Conservation (phyloP, 169 alveolate species). For the Cryptosporidium muris region DNA sequence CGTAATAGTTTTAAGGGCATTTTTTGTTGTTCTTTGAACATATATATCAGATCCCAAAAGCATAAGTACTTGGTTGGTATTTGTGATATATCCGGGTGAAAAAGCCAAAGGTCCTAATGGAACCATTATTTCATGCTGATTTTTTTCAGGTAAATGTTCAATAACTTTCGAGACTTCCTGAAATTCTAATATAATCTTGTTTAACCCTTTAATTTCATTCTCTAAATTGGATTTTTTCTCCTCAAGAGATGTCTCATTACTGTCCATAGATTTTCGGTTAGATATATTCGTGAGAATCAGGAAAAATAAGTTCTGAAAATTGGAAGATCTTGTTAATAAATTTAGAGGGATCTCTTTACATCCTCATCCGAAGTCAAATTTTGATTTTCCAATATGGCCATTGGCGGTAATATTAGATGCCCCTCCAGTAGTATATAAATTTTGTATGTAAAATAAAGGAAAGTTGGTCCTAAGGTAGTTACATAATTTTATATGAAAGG, state of each 20-base stretch:
- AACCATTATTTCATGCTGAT: constrained; percentile 64
- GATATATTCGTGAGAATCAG: no score
- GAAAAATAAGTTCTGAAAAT: no score
- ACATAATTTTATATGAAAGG: no score
- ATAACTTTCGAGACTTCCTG: constrained; percentile 19
- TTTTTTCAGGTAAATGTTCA: constrained; percentile 20
- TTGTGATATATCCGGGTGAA: constrained; percentile 33
- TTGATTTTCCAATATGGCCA: no score
- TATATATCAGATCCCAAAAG: constrained; percentile 51
- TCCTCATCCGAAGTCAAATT: no score
- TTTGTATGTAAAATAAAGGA: no score
- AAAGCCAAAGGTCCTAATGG: constrained; percentile 67
- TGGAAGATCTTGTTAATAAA: no score
- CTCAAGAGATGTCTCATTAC: constrained; percentile 21
- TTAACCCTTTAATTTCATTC: constrained; percentile 26
- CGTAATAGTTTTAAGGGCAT: constrained; percentile 19
- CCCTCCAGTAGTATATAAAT: no score
- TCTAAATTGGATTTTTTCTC: constrained; percentile 32
- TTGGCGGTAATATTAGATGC: no score
- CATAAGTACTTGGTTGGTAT: constrained; percentile 53
- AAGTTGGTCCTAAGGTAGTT: no score
- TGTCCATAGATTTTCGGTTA: not conserved
- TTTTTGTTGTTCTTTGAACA: constrained; percentile 44
- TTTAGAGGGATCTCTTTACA: no score
- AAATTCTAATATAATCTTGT: constrained; percentile 35